Evolutionary conservation across 345 rosid species (phyloP).

Genomic region (Sonneratia caseolaris): DNA sequence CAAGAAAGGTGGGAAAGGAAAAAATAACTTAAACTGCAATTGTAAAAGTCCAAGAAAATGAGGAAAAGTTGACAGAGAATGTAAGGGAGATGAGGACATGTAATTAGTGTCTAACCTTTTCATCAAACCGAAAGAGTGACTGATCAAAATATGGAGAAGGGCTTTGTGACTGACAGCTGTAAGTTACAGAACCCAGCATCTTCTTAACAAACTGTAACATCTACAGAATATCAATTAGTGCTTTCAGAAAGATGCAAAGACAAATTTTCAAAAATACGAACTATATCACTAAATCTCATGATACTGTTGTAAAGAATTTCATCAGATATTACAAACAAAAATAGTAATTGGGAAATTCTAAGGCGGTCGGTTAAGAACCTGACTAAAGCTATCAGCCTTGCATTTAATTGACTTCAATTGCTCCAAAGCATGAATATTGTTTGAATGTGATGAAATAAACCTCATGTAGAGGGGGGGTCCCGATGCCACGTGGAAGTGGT

Average conservation of each 20-base stretch:
- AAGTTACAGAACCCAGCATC: constrained; percentile 73
- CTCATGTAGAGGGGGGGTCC: constrained; percentile 53
- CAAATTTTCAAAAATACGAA: neutral
- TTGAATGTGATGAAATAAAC: constrained; percentile 82
- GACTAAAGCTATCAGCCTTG: constrained; percentile 50
- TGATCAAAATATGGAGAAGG: constrained; percentile 99
- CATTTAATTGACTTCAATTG: constrained; percentile 56
- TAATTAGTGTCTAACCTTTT: constrained; percentile 44
- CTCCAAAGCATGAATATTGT: constrained; percentile 63
- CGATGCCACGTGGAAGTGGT: constrained; percentile 66
- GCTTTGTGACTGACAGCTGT: constrained; percentile 78
- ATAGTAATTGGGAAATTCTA: neutral
- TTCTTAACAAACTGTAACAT: constrained; percentile 72
- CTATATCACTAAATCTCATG: neutral
- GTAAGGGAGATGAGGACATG: neutral
- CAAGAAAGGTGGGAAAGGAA: neutral
- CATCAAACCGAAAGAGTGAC: constrained; percentile 84
- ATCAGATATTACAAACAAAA: neutral
- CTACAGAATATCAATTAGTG: neutral
- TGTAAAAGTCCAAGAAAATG: neutral
- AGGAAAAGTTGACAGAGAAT: neutral
- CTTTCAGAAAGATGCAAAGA: constrained; percentile 2
- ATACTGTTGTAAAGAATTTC: neutral
- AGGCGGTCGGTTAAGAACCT: constrained; percentile 25
- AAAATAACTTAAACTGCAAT: neutral